Percentiles rank a stretch among this genome's conserved stretches.
These are phyloP conservation scores for Tirmania nivea DNA, from an alignment of 495 filamentous ascomycete species.

Conservation along the genomic window DNA sequence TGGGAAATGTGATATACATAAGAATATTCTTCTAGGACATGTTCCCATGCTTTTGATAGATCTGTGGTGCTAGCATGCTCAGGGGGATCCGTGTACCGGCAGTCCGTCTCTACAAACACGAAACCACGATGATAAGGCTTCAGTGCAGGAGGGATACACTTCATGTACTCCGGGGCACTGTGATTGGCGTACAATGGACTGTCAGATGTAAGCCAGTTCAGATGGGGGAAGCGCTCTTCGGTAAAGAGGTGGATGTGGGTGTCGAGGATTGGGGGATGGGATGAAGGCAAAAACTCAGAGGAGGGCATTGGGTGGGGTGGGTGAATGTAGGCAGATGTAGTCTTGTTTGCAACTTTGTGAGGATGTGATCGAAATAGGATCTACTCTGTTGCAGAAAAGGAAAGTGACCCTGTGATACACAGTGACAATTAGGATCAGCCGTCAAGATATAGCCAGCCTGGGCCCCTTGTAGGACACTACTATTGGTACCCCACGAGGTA, in stretches of 20 bases:
- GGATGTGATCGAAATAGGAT: too few species aligned
- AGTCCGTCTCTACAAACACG: slow-evolving; percentile 65
- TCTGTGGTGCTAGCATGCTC: slow-evolving; percentile 22
- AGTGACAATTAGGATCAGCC: too few species aligned
- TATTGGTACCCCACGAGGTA: too few species aligned
- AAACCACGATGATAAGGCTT: slow-evolving; percentile 32
- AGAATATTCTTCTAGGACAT: slow-evolving; percentile 49
- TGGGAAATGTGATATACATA: slow-evolving; percentile 26
- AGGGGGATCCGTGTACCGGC: slow-evolving; percentile 26
- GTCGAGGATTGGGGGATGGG: slow-evolving; percentile 38
- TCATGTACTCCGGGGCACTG: slow-evolving; percentile 37
- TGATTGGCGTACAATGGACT: slow-evolving; percentile 37
- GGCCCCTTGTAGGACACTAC: too few species aligned
- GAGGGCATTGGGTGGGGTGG: too few species aligned
- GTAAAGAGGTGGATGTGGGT: slow-evolving; percentile 78
- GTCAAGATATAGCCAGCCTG: too few species aligned
- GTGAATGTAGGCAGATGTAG: too few species aligned
- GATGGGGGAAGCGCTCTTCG: slow-evolving; percentile 34
- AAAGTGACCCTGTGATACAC: too few species aligned
- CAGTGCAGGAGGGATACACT: slow-evolving; percentile 17
- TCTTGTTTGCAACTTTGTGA: too few species aligned
- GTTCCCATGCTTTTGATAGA: slow-evolving; percentile 24
- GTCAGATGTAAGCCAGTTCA: slow-evolving; percentile 41
- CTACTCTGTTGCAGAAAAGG: too few species aligned
- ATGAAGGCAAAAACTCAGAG: not conserved